Percentiles rank a stretch among this genome's conserved stretches.
Evolutionary conservation across 805 yeast genomes (phyloP).

Genomic region (Lipomyces starkeyi): DNA sequence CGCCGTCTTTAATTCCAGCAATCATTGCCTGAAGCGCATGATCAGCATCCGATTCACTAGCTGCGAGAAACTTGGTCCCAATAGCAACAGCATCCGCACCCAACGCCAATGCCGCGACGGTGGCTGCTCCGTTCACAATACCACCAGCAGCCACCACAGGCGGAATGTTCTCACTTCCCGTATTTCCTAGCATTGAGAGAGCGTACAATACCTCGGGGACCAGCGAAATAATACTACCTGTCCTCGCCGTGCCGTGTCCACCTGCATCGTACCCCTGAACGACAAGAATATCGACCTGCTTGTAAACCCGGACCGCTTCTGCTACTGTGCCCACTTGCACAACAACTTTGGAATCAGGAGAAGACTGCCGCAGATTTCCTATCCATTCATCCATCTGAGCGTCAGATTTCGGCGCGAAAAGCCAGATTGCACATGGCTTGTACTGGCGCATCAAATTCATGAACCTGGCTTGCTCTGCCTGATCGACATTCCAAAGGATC

Average conservation of each 20-base stretch:
- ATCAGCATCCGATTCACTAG: constrained; percentile 27
- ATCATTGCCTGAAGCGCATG: constrained; percentile 11
- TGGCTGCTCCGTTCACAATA: constrained; percentile 47
- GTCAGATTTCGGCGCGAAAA: constrained; percentile 22
- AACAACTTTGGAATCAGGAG: constrained; percentile 5
- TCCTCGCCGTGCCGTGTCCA: constrained; percentile 64
- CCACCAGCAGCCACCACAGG: constrained; percentile 62
- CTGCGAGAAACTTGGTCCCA: constrained; percentile 51
- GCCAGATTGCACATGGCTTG: constrained; percentile 21
- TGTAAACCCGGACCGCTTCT: constrained; percentile 28
- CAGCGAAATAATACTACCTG: constrained; percentile 40
- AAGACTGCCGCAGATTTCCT: neutral
- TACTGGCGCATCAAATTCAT: constrained; percentile 1
- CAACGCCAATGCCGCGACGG: constrained; percentile 45
- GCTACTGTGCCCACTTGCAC: constrained; percentile 27
- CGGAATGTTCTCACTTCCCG: constrained; percentile 1
- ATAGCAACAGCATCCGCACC: constrained; percentile 64
- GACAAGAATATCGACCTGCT: constrained; percentile 56
- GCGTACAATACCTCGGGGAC: constrained; percentile 36
- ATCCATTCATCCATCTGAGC: constrained; percentile 19
- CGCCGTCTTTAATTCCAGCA: constrained; percentile 20
- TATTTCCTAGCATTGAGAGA: constrained; percentile 8
- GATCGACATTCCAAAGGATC: constrained; percentile 19
- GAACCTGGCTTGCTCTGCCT: constrained; percentile 12
- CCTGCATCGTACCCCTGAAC: constrained; percentile 70